phyloP scores from a whole-genome alignment of 2,329 filamentous ascomycete species.

The Tolypocladium paradoxum region DNA sequence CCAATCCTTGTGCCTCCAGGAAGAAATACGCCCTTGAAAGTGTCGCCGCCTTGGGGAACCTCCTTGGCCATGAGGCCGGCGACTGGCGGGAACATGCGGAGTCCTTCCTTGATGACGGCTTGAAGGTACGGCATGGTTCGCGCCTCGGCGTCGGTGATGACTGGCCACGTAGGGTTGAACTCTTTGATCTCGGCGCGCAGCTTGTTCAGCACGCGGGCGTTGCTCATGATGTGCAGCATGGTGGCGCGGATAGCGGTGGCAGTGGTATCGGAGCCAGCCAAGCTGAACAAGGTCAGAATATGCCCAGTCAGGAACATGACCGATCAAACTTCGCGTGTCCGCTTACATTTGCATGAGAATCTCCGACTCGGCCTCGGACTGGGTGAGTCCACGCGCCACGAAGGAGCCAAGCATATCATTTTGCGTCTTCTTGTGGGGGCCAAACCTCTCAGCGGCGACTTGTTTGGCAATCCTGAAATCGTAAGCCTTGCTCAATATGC shows the following conservation, averaged over 20 bases:
- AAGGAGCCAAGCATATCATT: conserved; percentile 42
- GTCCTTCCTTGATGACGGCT: conserved; percentile 38
- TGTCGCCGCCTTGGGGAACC: conserved; percentile 18
- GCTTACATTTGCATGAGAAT: conserved; percentile 25
- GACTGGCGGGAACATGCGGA: conserved; percentile 26
- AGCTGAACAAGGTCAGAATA: conserved; percentile 13
- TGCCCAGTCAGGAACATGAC: background rate
- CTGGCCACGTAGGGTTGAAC: conserved; percentile 5
- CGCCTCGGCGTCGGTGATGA: conserved; percentile 22
- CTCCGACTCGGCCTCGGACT: conserved; percentile 32
- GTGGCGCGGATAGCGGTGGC: conserved; percentile 43
- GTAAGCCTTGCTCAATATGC: background rate
- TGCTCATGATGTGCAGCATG: conserved; percentile 41
- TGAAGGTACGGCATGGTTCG: conserved; percentile 30
- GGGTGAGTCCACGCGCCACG: conserved; percentile 25
- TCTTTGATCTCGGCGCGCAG: conserved; percentile 23
- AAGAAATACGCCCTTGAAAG: conserved; percentile 18
- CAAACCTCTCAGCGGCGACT: conserved; percentile 34
- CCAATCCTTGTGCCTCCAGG: conserved; percentile 22
- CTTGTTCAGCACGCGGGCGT: conserved; percentile 31
- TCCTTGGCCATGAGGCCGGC: conserved; percentile 25
- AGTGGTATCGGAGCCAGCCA: conserved; percentile 48
- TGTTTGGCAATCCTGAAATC: conserved; percentile 27
- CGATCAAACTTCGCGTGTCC: background rate
- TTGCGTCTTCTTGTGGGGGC: conserved; percentile 27